Percentiles rank a stretch among this genome's conserved stretches.
Evolutionary conservation across 2,329 filamentous ascomycete genomes (phyloP).

Genomic region (Colletotrichum sp.): DNA sequence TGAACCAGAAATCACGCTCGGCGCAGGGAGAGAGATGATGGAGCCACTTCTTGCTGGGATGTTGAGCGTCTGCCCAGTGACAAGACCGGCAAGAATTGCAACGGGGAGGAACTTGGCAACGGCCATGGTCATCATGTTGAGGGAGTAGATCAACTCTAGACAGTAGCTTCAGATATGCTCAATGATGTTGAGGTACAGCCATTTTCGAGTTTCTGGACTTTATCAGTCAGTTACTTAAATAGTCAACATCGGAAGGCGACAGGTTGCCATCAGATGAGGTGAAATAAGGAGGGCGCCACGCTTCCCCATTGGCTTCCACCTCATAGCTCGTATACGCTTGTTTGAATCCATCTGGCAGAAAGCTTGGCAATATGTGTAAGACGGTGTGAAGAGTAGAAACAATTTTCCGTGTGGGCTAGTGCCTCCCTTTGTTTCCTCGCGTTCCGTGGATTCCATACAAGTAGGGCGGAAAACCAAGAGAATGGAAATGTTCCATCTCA

Average conservation of each 20-base stretch:
- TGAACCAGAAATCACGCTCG: slow-evolving; percentile 18
- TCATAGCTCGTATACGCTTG: background rate
- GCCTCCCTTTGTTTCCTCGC: background rate
- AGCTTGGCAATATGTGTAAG: background rate
- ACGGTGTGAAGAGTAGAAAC: background rate
- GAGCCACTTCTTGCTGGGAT: slow-evolving; percentile 21
- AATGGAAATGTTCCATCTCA: background rate
- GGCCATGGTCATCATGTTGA: background rate
- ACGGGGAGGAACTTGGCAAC: background rate
- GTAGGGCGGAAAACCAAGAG: background rate
- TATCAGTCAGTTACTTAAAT: background rate
- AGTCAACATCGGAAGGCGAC: fast-evolving
- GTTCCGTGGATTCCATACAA: background rate
- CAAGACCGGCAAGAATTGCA: background rate
- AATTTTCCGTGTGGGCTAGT: background rate
- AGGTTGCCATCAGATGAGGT: background rate
- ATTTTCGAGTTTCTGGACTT: background rate
- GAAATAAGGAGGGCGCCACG: background rate
- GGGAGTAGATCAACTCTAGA: background rate
- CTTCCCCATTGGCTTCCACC: background rate
- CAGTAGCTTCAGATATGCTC: background rate
- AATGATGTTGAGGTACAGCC: background rate
- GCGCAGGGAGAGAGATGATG: slow-evolving; percentile 18
- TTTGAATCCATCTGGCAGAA: background rate
- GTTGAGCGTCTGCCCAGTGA: slow-evolving; percentile 19